Percentiles rank a stretch among this genome's conserved stretches.
These are phyloP conservation scores for Cairneyella variabilis DNA, from an alignment of 495 filamentous ascomycete genomes.

Conservation along the genomic window DNA sequence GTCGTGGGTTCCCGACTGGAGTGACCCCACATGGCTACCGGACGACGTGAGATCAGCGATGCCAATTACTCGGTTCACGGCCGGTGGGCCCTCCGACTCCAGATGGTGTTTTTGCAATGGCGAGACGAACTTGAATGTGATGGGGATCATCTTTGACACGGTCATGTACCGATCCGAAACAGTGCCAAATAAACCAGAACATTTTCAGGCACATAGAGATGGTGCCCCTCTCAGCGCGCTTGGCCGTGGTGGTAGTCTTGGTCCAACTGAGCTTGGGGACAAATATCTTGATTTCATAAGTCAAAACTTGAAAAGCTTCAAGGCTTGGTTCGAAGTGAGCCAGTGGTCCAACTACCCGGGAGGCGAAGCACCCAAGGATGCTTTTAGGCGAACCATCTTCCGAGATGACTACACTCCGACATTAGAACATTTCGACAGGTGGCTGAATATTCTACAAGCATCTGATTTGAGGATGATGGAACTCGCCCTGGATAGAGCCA, in stretches of 20 bases:
- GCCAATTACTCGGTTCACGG: background rate
- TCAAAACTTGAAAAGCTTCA: background rate
- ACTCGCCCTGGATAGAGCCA: background rate
- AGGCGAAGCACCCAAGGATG: background rate
- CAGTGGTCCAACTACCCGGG: background rate
- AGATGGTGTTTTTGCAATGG: background rate
- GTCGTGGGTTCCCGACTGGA: slow-evolving; percentile 9
- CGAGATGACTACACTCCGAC: background rate
- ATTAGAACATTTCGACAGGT: background rate
- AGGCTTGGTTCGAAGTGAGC: background rate
- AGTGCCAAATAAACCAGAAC: background rate
- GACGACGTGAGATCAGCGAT: background rate
- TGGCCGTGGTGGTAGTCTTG: too few relatives aligned
- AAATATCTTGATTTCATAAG: background rate
- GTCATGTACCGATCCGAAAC: background rate
- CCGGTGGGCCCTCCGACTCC: background rate
- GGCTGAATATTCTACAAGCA: background rate
- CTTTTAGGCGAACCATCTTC: background rate
- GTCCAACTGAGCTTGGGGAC: too few relatives aligned
- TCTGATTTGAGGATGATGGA: background rate
- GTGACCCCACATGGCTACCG: background rate
- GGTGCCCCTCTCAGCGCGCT: too few relatives aligned
- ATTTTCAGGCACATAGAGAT: too few relatives aligned
- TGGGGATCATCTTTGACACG: background rate
- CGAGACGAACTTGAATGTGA: background rate